phyloP scores from a whole-genome alignment of 2,329 filamentous ascomycete species.

The Microdochium nivale region DNA sequence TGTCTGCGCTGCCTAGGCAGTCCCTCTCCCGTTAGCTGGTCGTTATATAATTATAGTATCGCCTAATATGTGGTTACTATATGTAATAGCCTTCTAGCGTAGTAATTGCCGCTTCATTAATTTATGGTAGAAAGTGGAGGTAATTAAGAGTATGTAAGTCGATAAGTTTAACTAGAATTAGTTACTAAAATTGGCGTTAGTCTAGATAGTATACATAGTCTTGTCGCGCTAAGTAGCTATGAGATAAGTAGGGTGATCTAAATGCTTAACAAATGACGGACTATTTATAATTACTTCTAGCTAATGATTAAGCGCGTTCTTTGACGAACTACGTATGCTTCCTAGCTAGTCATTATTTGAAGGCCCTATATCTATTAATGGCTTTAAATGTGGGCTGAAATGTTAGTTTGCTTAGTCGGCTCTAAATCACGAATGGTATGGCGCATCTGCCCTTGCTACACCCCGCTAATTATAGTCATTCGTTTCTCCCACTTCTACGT shows the following conservation, averaged over 20 bases:
- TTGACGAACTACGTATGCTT: not conserved
- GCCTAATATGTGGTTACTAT: not conserved
- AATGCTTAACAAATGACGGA: too few species aligned
- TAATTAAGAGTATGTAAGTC: slow-evolving; percentile 16
- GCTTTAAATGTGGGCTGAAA: not conserved
- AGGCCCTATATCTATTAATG: not conserved
- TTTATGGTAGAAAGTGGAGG: slow-evolving; percentile 15
- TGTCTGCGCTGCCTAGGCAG: not conserved
- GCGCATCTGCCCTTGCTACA: not conserved
- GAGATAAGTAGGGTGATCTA: not conserved
- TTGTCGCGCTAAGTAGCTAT: not conserved
- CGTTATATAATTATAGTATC: not conserved
- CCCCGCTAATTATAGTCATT: not conserved
- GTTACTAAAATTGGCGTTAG: slow-evolving; percentile 15
- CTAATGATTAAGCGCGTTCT: not conserved
- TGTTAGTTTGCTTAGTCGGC: not conserved
- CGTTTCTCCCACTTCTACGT: not conserved
- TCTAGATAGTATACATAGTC: not conserved
- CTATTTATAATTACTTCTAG: too few species aligned
- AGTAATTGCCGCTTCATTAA: slow-evolving; percentile 9
- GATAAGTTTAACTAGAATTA: slow-evolving; percentile 20
- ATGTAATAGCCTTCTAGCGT: slow-evolving; percentile 11
- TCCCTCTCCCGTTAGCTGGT: not conserved
- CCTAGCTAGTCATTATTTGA: not conserved
- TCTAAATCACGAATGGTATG: not conserved